Percentiles rank a stretch among this genome's conserved stretches.
These are phyloP conservation scores for Aspergillus cavernicola DNA, from an alignment of 495 filamentous ascomycete genomes.

Conservation along the genomic window DNA sequence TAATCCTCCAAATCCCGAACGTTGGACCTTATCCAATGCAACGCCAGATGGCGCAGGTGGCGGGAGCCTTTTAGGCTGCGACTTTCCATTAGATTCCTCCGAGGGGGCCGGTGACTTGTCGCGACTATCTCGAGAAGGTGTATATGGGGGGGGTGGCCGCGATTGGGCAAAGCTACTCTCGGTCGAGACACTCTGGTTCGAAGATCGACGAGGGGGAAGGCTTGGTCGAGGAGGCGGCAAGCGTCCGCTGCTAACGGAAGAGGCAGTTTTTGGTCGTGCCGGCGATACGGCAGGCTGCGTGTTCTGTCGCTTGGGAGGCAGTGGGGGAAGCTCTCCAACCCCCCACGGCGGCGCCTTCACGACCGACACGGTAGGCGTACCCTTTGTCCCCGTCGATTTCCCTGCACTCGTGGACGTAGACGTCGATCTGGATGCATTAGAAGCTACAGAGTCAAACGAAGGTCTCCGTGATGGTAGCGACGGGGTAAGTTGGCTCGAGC, in stretches of 20 bases:
- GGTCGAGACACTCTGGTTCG: slow-evolving; percentile 10
- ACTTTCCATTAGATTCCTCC: slow-evolving; percentile 11
- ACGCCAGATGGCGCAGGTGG: slow-evolving; percentile 28
- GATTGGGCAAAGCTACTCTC: slow-evolving; percentile 6
- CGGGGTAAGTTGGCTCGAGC: slow-evolving; percentile 38
- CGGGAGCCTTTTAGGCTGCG: slow-evolving; percentile 32
- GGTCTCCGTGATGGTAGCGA: slow-evolving; percentile 37
- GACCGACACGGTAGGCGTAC: slow-evolving; percentile 27
- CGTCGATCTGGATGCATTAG: slow-evolving; percentile 37
- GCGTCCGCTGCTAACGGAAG: slow-evolving; percentile 17
- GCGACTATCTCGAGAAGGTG: slow-evolving; percentile 30
- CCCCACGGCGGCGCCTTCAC: slow-evolving; percentile 44
- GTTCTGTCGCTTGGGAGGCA: slow-evolving; percentile 40
- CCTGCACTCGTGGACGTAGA: slow-evolving; percentile 29
- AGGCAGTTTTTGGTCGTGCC: slow-evolving; percentile 24
- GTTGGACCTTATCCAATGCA: slow-evolving; percentile 30
- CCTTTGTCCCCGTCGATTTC: slow-evolving; percentile 28
- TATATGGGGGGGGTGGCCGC: slow-evolving; percentile 22
- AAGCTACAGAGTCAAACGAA: slow-evolving; percentile 37
- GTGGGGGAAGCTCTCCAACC: slow-evolving; percentile 37
- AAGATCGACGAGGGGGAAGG: slow-evolving; percentile 19
- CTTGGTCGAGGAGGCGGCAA: slow-evolving; percentile 14
- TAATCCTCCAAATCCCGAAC: slow-evolving; percentile 38
- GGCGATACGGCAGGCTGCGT: slow-evolving; percentile 16
- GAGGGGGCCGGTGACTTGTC: slow-evolving; percentile 15